Evolutionary conservation across 345 rosid genomes (phyloP), one percentile per base, ranked within the genome.

Genomic region (Arabis alpina): DNA sequence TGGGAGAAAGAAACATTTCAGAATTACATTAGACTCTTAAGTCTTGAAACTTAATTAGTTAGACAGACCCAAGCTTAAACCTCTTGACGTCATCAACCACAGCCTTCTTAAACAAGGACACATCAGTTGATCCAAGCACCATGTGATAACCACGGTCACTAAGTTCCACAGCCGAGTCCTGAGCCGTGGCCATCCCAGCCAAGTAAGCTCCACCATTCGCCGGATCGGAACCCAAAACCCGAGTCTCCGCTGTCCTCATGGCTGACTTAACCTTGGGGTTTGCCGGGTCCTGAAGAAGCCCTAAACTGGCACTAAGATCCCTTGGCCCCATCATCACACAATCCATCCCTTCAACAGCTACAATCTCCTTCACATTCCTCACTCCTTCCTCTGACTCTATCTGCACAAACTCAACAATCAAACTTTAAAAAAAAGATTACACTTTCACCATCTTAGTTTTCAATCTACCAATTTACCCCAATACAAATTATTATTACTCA

Each of bases 321-420:
- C 87, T 79, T 3, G 92, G 97, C 3, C 97, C 98, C 81, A 93
- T 87, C 76, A 88, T 91, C 40, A 90, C 76, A 75, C 97, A 90
- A 70, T 90, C 97, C 37, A 93, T 88, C 37, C 97, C 98, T 2
- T 88, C 90, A 5, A 88, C 86, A 12, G 79, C 86, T 2, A 87
- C 80, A 58, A 93, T 90, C 64, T 88, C 89, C 2, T 85, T 83
- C 0, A 81, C 80, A 10, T 77, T 88, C 50, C 77, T 74, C 49
- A 86, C 97, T 2, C 76, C 96, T 10, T 86, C 84, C 64, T 51
- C 87, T 25, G 86, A 81, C 76, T 93, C 97, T 37, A 88, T 67
- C 73, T 71, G 32, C 39, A 36, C 7, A 36, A 2, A 7, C 3
- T 39, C 32, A 19, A 57, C 2, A 16, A 57, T 8, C 39, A 2